Base-by-base conservation (phyloP, 345 rosid genomes). In the Draba incana region DNA sequence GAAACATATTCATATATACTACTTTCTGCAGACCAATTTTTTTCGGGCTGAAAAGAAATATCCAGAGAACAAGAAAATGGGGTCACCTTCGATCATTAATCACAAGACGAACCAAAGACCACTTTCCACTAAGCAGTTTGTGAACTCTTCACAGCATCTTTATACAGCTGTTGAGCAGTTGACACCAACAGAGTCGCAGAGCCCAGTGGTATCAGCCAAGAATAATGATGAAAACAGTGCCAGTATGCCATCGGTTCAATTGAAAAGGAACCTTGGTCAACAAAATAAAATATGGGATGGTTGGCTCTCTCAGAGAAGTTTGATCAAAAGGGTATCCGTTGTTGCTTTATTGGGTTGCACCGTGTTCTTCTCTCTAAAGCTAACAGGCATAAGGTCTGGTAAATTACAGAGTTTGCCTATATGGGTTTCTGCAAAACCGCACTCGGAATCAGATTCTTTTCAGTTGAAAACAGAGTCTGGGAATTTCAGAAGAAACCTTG, bases 161-260 rank as follows among this genome's bases (percentile, higher is more conserved):
- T 83, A 68, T n/a, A 86, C 91, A 66, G 88, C 92, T 57, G 91
- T 85, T 41, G 88, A 94, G 81, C 97, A 84, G 79, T 78, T 87
- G 73, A 73, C 87, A 14, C 84, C 88, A 66, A 49, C 85, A 69
- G 82, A 87, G 71, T 68, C 82, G 79, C 88, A 79, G 79, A 78
- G 77, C 73, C 77, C 87, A 50, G 71, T 78, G 62, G 57, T 62
- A 59, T 31, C 68, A 14, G 76, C 80, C 46, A 83, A 77, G 80
- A 81, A 69, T 77, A 75, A 50, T 33, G 77, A 55, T 70, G 88
- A 82, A 75, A 78, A 75, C 59, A 71, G 75, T 77, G 71, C 25
- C 47, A 71, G 62, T 68, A 72, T 78, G 71, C 75, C 88, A 41
- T 81, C 96, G 8, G 80, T 82, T 72, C 91, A 81, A 68, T 66